phyloP scores from a whole-genome alignment of 345 rosid genomes.

The Jatropha curcas region DNA sequence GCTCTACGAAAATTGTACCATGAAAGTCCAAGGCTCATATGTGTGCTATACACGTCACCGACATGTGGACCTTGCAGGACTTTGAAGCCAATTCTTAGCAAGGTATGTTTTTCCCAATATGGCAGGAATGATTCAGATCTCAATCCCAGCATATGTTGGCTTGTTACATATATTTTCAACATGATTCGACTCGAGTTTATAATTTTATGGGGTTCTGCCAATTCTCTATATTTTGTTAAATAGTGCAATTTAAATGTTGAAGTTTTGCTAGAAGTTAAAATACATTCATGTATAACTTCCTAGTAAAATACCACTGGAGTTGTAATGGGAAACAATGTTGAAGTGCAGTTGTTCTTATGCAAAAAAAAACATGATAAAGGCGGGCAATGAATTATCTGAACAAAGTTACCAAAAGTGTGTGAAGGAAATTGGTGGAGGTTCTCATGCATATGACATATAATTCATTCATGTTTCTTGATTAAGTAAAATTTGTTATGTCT shows the following conservation, averaged over 20 bases:
- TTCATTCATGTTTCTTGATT: background rate
- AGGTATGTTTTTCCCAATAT: slow-evolving; percentile 42
- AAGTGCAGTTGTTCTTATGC: background rate
- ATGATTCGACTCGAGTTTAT: too few relatives aligned
- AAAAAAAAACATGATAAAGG: background rate
- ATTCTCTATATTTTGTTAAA: background rate
- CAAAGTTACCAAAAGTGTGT: background rate
- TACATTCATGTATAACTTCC: background rate
- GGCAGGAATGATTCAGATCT: slow-evolving; percentile 1
- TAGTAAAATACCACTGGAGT: background rate
- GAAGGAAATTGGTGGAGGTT: background rate
- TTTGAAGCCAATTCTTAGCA: slow-evolving; percentile 92
- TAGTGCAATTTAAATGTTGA: background rate
- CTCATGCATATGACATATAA: background rate
- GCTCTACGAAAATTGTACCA: slow-evolving; percentile 91
- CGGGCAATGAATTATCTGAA: background rate
- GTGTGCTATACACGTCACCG: slow-evolving; percentile 85
- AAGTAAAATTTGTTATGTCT: background rate
- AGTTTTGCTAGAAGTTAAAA: background rate
- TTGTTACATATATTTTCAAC: background rate
- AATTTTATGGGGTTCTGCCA: background rate
- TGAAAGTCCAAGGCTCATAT: slow-evolving; percentile 85
- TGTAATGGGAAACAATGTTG: background rate
- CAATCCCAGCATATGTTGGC: background rate
- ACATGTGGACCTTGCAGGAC: slow-evolving; percentile 98